Evolutionary conservation across 106 monocot genomes (phyloP).

Genomic region (Apostasia ramifera): DNA sequence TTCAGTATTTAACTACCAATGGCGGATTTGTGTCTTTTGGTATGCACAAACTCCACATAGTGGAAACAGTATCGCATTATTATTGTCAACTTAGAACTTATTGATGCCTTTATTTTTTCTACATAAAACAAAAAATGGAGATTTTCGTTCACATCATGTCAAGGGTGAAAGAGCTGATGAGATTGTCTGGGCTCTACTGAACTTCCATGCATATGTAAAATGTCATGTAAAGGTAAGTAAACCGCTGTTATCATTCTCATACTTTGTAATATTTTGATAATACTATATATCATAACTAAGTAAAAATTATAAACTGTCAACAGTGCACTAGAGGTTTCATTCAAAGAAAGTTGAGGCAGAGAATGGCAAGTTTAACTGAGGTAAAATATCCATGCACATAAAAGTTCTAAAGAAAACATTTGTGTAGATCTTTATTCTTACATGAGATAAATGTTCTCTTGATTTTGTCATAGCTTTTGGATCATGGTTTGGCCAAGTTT

Average conservation of each 20-base stretch:
- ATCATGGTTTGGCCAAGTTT: too few species aligned
- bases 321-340: slow-evolving; percentile 59
- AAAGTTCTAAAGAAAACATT: too few species aligned
- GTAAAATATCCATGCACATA: slow-evolving; percentile 8
- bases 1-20: slow-evolving; percentile 56
- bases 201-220: slow-evolving; percentile 56
- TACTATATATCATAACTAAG: not conserved
- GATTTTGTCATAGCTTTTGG: too few species aligned
- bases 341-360: slow-evolving; percentile 55
- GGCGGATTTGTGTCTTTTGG: slow-evolving; percentile 80
- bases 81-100: not conserved
- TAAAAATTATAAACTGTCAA: not conserved
- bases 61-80: not conserved
- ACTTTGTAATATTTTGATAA: not conserved
- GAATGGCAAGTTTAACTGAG: slow-evolving; percentile 34
- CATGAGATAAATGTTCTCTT: too few species aligned
- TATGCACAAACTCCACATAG: slow-evolving; percentile 7
- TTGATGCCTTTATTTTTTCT: not conserved
- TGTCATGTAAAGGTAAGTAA: slow-evolving; percentile 56
- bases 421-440: too few species aligned
- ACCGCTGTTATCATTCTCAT: not conserved
- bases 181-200: slow-evolving; percentile 55
- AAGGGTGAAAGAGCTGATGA: slow-evolving; percentile 41
- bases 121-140: slow-evolving; percentile 5
- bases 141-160: slow-evolving; percentile 43